phyloP scores from a whole-genome alignment of 371 early-diverging fungal species.

The Circinella minor region DNA sequence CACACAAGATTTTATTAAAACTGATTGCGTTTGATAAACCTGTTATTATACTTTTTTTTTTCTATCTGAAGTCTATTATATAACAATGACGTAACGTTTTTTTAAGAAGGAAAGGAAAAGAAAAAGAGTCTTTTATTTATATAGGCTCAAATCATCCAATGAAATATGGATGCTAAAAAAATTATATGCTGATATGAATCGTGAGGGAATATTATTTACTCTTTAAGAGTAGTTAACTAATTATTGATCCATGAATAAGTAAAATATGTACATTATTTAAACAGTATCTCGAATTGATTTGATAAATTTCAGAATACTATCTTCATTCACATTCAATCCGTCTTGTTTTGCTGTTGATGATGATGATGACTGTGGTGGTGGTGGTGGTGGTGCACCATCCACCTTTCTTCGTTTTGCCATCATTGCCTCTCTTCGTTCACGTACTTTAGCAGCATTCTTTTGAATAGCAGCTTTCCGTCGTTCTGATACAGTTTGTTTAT shows the following conservation, averaged over 20 bases:
- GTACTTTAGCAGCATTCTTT: slow-evolving; percentile 52
- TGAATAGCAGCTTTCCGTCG: slow-evolving; percentile 55
- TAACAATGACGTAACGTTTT: too few relatives aligned
- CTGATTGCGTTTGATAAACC: too few relatives aligned
- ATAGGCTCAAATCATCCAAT: too few relatives aligned
- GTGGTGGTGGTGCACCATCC: background rate
- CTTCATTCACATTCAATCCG: slow-evolving; percentile 28
- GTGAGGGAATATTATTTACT: background rate
- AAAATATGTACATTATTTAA: background rate
- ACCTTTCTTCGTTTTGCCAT: slow-evolving; percentile 30
- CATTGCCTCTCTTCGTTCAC: slow-evolving; percentile 37
- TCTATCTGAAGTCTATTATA: too few relatives aligned
- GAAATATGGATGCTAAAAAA: too few relatives aligned
- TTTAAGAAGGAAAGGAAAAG: too few relatives aligned
- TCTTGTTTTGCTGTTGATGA: background rate
- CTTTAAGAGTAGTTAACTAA: too few relatives aligned
- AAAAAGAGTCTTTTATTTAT: too few relatives aligned
- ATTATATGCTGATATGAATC: background rate
- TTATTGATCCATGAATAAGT: too few relatives aligned
- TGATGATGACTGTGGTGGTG: background rate
- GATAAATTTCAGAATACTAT: slow-evolving; percentile 35
- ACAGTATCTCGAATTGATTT: slow-evolving; percentile 25
- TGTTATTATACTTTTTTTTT: too few relatives aligned
- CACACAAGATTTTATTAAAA: too few relatives aligned
- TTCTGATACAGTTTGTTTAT: slow-evolving; percentile 39